A percentile compares a stretch with the other conserved stretches of the same genome.
Evolutionary conservation across 176 grass and related monocot species (phyloP).

Genomic region (Aegilops speltoides): DNA sequence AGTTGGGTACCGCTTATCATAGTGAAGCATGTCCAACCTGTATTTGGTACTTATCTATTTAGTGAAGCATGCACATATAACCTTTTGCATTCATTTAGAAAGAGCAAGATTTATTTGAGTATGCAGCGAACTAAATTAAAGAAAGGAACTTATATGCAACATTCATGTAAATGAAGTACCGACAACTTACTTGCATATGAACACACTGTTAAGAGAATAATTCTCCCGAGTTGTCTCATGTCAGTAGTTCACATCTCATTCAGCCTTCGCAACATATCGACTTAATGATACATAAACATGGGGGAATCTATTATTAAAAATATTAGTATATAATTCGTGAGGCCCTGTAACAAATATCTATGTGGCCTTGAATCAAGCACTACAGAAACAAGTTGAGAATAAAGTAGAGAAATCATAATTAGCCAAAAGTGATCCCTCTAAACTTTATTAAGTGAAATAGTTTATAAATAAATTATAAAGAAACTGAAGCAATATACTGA

Average conservation of each 20-base stretch:
- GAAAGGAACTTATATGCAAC: not conserved
- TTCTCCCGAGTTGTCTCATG: conserved; percentile 65
- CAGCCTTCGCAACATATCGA: not conserved
- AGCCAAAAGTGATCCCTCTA: not conserved
- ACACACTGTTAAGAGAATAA: conserved; percentile 75
- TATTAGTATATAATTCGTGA: not conserved
- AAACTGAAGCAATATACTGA: too few relatives aligned
- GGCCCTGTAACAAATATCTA: not conserved
- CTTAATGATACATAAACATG: conserved; percentile 53
- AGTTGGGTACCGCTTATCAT: too few relatives aligned
- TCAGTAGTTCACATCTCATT: conserved; percentile 77
- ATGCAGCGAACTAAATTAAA: too few relatives aligned
- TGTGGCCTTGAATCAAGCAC: not conserved
- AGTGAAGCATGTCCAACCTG: conserved; percentile 28
- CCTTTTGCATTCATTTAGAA: conserved; percentile 48
- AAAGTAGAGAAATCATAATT: not conserved
- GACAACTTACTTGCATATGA: conserved; percentile 1
- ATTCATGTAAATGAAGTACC: not conserved
- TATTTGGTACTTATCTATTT: conserved; percentile 70
- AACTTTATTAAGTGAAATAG: not conserved
- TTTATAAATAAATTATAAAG: not conserved
- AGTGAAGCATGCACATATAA: conserved; percentile 67
- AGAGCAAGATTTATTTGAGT: not conserved
- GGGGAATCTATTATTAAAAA: conserved; percentile 13
- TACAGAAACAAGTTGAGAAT: not conserved